Percentiles rank a stretch among this genome's conserved stretches.
phyloP scores from a whole-genome alignment of 2,329 filamentous ascomycete species.

The Lizonia empirigonia region DNA sequence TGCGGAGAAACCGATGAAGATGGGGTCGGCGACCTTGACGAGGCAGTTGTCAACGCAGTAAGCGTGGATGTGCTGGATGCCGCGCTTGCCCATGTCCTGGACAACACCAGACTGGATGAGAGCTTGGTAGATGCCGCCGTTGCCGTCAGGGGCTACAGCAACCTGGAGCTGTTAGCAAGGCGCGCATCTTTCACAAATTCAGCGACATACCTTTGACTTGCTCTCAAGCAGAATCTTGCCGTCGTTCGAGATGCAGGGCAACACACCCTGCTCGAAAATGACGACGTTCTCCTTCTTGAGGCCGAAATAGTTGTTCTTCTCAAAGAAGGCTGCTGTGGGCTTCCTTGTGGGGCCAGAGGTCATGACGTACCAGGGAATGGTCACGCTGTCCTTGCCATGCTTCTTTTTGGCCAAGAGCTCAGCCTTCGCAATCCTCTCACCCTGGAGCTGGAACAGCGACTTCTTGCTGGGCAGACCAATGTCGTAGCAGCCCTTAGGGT shows the following conservation, averaged over 20 bases:
- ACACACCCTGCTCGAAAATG: conserved; percentile 95
- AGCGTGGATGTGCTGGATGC: conserved; percentile 92
- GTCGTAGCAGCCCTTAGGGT: conserved; percentile 96
- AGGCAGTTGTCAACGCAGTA: conserved; percentile 99
- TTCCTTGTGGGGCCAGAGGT: conserved; percentile 92
- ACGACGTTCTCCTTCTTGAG: conserved; percentile 82
- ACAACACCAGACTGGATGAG: conserved; percentile 80
- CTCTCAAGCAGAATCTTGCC: conserved; percentile 94
- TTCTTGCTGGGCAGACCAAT: conserved; percentile 93
- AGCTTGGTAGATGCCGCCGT: conserved; percentile 95
- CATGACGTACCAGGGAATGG: conserved; percentile 99
- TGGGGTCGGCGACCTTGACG: conserved; percentile 96
- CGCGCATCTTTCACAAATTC: not conserved
- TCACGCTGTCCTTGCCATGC: conserved; percentile 60
- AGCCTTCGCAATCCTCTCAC: conserved; percentile 86
- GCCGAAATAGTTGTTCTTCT: conserved; percentile 89
- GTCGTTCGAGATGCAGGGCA: conserved; percentile 96
- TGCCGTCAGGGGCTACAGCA: conserved; percentile 94
- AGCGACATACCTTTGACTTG: conserved; percentile 71
- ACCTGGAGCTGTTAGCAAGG: conserved; percentile 56
- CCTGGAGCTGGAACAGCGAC: conserved; percentile 96
- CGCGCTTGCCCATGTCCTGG: conserved; percentile 84
- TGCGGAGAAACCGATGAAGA: conserved; percentile 93
- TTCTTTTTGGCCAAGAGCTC: conserved; percentile 79
- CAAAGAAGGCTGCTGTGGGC: conserved; percentile 92